phyloP scores from a whole-genome alignment of 306 rosid genomes.

The Chamaecrista fasciculata region DNA sequence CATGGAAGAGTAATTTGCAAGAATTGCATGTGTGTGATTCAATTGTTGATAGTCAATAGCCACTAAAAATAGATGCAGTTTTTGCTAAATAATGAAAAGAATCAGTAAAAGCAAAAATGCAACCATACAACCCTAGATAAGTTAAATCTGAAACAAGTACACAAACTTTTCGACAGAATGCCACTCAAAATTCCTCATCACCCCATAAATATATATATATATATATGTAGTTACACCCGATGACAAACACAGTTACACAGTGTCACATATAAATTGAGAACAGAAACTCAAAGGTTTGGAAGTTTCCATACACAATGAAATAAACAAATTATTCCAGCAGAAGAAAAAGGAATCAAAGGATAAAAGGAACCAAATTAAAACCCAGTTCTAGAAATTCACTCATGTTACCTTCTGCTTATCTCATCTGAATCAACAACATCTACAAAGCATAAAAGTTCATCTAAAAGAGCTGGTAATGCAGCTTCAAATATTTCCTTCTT shows the following conservation, averaged over 20 bases:
- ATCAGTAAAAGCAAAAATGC: slow-evolving; percentile 21
- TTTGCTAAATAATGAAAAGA: neutral
- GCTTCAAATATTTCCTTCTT: slow-evolving; percentile 79
- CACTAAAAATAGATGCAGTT: slow-evolving; percentile 30
- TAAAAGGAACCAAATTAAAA: slow-evolving; percentile 8
- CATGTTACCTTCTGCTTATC: slow-evolving; percentile 65
- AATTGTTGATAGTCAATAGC: slow-evolving; percentile 22
- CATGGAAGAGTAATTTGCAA: neutral
- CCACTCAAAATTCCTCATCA: neutral
- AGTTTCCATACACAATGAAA: neutral
- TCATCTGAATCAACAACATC: slow-evolving; percentile 76
- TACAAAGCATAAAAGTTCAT: slow-evolving; percentile 87
- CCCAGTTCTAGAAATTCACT: slow-evolving; percentile 24
- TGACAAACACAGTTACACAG: neutral
- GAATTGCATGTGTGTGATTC: slow-evolving; percentile 12
- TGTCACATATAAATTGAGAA: slow-evolving; percentile 1
- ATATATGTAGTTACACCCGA: neutral
- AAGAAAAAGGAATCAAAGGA: too few relatives aligned
- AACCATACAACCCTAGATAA: slow-evolving; percentile 14
- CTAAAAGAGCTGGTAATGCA: slow-evolving; percentile 82
- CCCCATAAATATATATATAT: neutral
- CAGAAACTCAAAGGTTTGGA: slow-evolving; percentile 11
- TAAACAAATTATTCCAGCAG: neutral
- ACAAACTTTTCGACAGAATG: slow-evolving; percentile 8
- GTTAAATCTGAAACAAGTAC: slow-evolving; percentile 15